Evolutionary conservation across 495 filamentous ascomycete genomes (phyloP), one percentile per base, ranked within the genome.

Genomic region (Penicillium diatomitis): DNA sequence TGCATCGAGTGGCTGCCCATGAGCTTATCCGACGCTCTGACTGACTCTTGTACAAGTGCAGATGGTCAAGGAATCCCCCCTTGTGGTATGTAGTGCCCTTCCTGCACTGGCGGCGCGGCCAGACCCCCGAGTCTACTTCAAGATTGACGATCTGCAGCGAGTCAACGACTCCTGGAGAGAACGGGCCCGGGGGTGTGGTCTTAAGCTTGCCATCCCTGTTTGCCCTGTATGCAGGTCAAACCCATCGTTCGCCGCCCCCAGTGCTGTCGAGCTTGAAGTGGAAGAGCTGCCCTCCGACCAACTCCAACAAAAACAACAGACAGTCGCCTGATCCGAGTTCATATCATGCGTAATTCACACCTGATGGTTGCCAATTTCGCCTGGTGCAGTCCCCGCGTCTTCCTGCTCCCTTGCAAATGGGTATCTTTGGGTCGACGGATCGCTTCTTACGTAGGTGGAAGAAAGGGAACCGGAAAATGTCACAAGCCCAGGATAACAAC

Each of bases 151-250:
- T 20, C 20, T 20, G 20, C 20, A 20, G 20, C 20, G 20, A 20
- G 20, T 20, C 20, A 20, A 20, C 20, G 20, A 20, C 20, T 20
- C 20, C 20, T 20, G 20, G 20, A 20, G 20, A 20, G 20, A 20
- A 20, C 20, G 20, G 20, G 20, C 20, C 20, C 20, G 20, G 20
- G 20, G 20, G 20, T 20, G 20, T 20, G 20, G 20, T 20, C 55
- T 61, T 58, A 53, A 47, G 43, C 44, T 37, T 7, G 32, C 41
- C 41, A 44, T 44, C 41, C 41, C 41, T 32, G 41, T 32, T 32
- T 44, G 38, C 41, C 40, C 20, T 49, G 54, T 52, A 52, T 52
- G 52, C 53, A 55, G 47, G 51, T 44, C 20, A 20, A 20, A 2
- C 20, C 20, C 20, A 20, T 20, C 20, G 20, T 20, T 20, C 20